phyloP scores from a whole-genome alignment of 257 asterid species.

The Forsythia viridissima region DNA sequence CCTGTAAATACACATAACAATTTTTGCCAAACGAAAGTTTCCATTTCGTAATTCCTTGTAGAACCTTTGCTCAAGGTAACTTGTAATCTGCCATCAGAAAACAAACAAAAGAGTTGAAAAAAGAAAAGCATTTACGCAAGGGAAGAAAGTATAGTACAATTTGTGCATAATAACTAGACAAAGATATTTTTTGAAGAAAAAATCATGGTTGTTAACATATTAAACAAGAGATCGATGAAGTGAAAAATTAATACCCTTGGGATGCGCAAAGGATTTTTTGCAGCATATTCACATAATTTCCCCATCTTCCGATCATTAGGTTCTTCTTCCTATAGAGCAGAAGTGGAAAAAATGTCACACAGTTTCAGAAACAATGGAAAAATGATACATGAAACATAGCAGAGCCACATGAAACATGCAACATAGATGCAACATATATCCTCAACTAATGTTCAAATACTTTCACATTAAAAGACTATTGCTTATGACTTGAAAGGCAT shows the following conservation, averaged over 20 bases:
- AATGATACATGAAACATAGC: background rate
- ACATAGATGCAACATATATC: background rate
- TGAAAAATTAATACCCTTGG: constrained; percentile 37
- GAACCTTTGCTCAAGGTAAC: constrained; percentile 88
- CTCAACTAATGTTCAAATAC: background rate
- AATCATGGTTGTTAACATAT: background rate
- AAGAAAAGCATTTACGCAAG: constrained; percentile 7
- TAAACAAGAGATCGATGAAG: background rate
- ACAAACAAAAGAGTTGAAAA: constrained; percentile 16
- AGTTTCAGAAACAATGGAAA: background rate
- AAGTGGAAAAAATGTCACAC: background rate
- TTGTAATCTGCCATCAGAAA: constrained; percentile 63
- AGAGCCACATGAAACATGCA: background rate
- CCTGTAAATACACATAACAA: constrained; percentile 80
- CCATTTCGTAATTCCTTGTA: constrained; percentile 88
- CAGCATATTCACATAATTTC: constrained; percentile 57
- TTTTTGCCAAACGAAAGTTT: constrained; percentile 68
- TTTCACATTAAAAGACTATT: background rate
- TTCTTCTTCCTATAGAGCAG: constrained; percentile 44
- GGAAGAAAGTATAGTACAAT: background rate
- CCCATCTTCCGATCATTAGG: constrained; percentile 55
- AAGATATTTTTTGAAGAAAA: background rate
- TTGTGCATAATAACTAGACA: background rate
- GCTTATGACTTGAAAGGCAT: background rate
- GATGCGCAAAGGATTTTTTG: constrained; percentile 54